These are phyloP conservation scores for Plenodomus tracheiphilus DNA, from an alignment of 2,329 filamentous ascomycete genomes.

Conservation along the genomic window DNA sequence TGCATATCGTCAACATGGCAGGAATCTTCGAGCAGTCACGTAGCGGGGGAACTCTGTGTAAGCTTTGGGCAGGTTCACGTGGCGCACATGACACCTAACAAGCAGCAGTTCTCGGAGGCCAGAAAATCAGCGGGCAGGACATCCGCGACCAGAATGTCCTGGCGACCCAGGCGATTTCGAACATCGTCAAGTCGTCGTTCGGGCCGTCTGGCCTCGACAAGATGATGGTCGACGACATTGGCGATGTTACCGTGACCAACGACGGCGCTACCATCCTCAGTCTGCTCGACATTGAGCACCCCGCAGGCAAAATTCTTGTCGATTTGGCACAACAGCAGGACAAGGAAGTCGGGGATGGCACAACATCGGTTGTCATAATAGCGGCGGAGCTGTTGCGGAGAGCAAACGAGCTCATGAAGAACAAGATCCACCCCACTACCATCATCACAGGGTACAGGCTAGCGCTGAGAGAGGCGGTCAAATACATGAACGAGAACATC, in stretches of 20 bases:
- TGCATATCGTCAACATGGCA: conserved; percentile 65
- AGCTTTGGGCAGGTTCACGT: conserved; percentile 32
- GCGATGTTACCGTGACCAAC: conserved; percentile 98
- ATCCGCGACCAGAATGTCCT: conserved; percentile 97
- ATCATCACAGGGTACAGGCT: conserved; percentile 98
- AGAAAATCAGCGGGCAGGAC: conserved; percentile 95
- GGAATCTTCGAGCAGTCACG: conserved; percentile 95
- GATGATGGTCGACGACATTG: conserved; percentile 99
- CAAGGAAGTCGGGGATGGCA: conserved; percentile 98
- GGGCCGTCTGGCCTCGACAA: conserved; percentile 96
- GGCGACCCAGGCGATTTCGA: conserved; percentile 94
- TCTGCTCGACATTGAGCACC: conserved; percentile 95
- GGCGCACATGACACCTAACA: conserved; percentile 23
- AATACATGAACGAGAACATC: conserved; percentile 99
- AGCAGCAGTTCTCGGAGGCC: conserved; percentile 77
- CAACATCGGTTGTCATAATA: conserved; percentile 96
- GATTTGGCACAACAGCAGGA: conserved; percentile 98
- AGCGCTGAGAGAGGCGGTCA: conserved; percentile 91
- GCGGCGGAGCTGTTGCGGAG: conserved; percentile 90
- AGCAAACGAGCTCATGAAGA: conserved; percentile 98
- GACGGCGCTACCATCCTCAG: conserved; percentile 96
- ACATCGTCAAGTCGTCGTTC: conserved; percentile 99
- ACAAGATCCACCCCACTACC: conserved; percentile 98
- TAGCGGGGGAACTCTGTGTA: conserved; percentile 87
- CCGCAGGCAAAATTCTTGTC: conserved; percentile 96